phyloP scores from a whole-genome alignment of 139 green algal genomes.

The Nannochloris sp. region DNA sequence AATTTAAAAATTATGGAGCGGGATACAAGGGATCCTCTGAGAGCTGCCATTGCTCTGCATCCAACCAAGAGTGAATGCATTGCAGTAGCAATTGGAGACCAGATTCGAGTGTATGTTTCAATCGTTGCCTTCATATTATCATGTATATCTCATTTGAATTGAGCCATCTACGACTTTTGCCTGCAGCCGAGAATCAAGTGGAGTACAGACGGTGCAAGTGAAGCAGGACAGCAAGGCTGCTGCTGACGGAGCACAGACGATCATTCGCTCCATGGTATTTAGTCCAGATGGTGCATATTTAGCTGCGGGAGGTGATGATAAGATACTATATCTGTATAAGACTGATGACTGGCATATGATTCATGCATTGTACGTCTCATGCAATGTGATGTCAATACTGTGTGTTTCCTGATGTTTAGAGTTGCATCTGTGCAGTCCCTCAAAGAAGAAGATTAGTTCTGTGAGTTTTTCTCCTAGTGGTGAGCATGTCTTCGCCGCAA shows the following conservation, averaged over 20 bases:
- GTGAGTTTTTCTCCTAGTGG: conserved; percentile 46
- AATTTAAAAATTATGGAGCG: background rate
- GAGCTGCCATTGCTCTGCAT: background rate
- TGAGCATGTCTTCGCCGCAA: conserved; percentile 44
- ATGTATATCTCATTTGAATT: background rate
- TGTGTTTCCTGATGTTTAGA: background rate
- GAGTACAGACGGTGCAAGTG: background rate
- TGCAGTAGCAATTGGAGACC: background rate
- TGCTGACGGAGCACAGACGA: background rate
- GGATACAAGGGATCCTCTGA: background rate
- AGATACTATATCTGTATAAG: conserved; percentile 31
- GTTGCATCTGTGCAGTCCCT: background rate
- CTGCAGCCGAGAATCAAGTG: background rate
- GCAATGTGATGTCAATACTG: too few species aligned
- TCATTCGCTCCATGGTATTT: conserved; percentile 2
- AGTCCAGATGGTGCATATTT: conserved; percentile 17
- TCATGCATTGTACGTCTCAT: background rate
- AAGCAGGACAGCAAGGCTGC: background rate
- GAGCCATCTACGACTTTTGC: background rate
- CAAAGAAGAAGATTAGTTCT: conserved; percentile 57
- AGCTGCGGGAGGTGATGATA: conserved; percentile 50
- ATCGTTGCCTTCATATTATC: background rate
- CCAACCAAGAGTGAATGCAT: background rate
- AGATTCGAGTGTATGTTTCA: background rate
- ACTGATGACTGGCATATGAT: conserved; percentile 7